These are phyloP conservation scores for Tylopilus sp. DNA, from an alignment of 1,284 basidiomycete genomes.

Conservation along the genomic window DNA sequence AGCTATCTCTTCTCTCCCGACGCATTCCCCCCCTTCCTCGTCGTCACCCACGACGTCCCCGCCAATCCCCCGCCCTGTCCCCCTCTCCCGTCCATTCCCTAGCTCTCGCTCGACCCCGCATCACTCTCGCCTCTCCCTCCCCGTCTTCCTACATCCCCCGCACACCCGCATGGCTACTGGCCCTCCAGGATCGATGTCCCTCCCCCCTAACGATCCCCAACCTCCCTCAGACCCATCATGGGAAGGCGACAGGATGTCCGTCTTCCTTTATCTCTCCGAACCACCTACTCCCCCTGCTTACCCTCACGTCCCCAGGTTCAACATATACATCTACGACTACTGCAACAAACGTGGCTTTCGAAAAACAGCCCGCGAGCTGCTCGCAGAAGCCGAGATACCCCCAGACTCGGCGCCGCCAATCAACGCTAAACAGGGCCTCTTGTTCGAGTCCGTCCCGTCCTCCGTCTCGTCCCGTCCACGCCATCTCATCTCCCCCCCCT, in stretches of 20 bases:
- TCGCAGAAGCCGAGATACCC: conserved; percentile 59
- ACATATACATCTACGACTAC: conserved; percentile 83
- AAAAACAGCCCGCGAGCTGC: conserved; percentile 64
- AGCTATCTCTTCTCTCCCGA: conserved; percentile 1
- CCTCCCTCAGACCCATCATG: conserved; percentile 37
- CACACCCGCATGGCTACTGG: conserved; percentile 22
- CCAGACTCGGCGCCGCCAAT: conserved; percentile 64
- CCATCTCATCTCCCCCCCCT: conserved; percentile 10
- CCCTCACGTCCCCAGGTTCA: conserved; percentile 53
- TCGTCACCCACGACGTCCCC: conserved; percentile 2
- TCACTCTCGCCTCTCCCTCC: not conserved
- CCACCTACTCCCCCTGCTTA: conserved; percentile 2
- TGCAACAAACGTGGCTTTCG: conserved; percentile 71
- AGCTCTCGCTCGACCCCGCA: conserved; percentile 1
- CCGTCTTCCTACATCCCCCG: not conserved
- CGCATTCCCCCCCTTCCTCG: not conserved
- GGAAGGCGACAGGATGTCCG: conserved; percentile 57
- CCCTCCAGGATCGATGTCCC: conserved; percentile 27
- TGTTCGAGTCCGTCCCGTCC: conserved; percentile 66
- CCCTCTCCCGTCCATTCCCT: too few species aligned
- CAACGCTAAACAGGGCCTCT: conserved; percentile 73
- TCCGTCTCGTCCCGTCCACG: not conserved
- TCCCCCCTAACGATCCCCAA: conserved; percentile 9
- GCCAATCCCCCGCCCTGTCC: too few species aligned
- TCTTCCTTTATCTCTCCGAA: conserved; percentile 13